Evolutionary conservation across 768 basidiomycete species (phyloP).

Genomic region (Amylocystis lapponica): DNA sequence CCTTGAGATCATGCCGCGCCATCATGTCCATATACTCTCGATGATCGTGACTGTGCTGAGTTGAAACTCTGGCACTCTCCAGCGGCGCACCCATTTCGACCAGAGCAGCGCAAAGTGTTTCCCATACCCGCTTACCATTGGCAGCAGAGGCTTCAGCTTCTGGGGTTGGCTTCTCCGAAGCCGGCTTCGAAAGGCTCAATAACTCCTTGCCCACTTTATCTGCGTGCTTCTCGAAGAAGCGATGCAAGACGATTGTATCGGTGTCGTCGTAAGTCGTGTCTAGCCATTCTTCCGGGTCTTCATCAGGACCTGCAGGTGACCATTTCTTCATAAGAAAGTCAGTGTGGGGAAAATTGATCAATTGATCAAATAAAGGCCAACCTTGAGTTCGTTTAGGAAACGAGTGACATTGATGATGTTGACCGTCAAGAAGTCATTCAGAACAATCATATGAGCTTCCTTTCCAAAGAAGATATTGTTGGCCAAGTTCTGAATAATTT

Average conservation of each 20-base stretch:
- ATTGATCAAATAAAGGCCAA: constrained; percentile 26
- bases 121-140: constrained; percentile 80
- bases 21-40: constrained; percentile 64
- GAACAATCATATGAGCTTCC: constrained; percentile 75
- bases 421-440: constrained; percentile 69
- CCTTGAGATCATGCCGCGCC: constrained; percentile 53
- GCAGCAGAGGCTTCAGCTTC: constrained; percentile 44
- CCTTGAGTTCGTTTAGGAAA: constrained; percentile 73
- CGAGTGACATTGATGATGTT: constrained; percentile 71
- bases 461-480: constrained; percentile 94
- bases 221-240: constrained; percentile 79
- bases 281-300: constrained; percentile 67
- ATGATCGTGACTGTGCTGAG: constrained; percentile 43
- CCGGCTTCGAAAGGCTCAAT: constrained; percentile 60
- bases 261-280: constrained; percentile 79
- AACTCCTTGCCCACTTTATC: constrained; percentile 87
- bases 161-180: constrained; percentile 16
- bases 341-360: neutral
- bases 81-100: constrained; percentile 72
- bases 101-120: constrained; percentile 68
- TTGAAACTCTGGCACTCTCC: constrained; percentile 59
- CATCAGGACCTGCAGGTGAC: constrained; percentile 39
- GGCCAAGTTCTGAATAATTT: constrained; percentile 88
- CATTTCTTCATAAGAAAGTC: constrained; percentile 32
- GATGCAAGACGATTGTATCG: constrained; percentile 75